These are phyloP conservation scores for Aspergillus melleus DNA, from an alignment of 2,329 filamentous ascomycete genomes.

Conservation along the genomic window DNA sequence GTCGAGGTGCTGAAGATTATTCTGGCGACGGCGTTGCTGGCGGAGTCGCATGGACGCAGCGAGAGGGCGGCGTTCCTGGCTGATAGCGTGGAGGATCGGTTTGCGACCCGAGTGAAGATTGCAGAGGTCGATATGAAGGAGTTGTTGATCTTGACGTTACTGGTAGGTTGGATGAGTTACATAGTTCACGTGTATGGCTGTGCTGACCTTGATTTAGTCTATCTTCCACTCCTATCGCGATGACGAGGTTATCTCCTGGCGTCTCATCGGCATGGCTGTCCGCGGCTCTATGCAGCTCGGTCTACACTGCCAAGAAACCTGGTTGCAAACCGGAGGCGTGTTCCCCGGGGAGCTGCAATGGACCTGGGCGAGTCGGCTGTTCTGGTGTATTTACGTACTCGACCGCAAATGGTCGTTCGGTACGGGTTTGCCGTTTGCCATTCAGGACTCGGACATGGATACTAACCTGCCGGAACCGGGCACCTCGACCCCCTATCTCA, in stretches of 20 bases:
- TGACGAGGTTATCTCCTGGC: slow-evolving; percentile 53
- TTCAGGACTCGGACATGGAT: slow-evolving; percentile 53
- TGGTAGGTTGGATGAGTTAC: slow-evolving; percentile 20
- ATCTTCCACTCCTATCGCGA: slow-evolving; percentile 46
- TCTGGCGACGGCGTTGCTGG: slow-evolving; percentile 70
- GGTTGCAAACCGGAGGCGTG: slow-evolving; percentile 35
- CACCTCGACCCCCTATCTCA: slow-evolving; percentile 42
- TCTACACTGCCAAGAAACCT: slow-evolving; percentile 48
- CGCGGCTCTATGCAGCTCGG: slow-evolving; percentile 52
- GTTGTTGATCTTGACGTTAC: slow-evolving; percentile 32
- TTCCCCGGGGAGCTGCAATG: slow-evolving; percentile 39
- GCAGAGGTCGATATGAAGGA: slow-evolving; percentile 42
- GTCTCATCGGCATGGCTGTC: slow-evolving; percentile 49
- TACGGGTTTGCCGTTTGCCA: slow-evolving; percentile 51
- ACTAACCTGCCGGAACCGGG: slow-evolving; percentile 49
- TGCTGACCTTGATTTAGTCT: slow-evolving; percentile 21
- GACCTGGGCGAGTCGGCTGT: slow-evolving; percentile 40
- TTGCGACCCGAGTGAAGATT: slow-evolving; percentile 34
- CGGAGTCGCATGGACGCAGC: slow-evolving; percentile 76
- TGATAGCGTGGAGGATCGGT: slow-evolving; percentile 37
- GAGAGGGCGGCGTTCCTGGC: slow-evolving; percentile 46
- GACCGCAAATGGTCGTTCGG: slow-evolving; percentile 56
- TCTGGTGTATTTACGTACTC: slow-evolving; percentile 55
- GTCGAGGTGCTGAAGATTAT: slow-evolving; percentile 77
- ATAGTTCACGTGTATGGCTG: neutral